Base-by-base conservation (phyloP, 805 yeast genomes). In the Sugiyamaella chiloensis region DNA sequence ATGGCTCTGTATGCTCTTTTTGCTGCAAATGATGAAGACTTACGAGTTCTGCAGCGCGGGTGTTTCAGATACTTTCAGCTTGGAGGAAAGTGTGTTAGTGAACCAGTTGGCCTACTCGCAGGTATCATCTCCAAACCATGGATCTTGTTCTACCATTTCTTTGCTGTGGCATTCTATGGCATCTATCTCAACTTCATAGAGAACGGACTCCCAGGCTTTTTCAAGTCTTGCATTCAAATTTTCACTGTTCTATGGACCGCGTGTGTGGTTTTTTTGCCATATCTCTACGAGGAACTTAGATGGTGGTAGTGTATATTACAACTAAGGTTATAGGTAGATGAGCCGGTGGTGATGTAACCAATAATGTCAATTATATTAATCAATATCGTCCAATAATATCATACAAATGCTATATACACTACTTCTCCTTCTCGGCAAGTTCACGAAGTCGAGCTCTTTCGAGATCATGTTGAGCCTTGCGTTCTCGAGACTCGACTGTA, bases 1-100 rank as follows among this genome's bases (percentile, higher is more conserved):
- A 81, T 91, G 57, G 97, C 99, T 0, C 74, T 93, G 46, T 93
- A 86, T 71, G 73, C 91, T 2, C 72, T 93, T 48, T 93, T 93
- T 67, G 95, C 96, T 3, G 99, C 97, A 14, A 87, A 87, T 55
- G 68, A 69, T 24, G 51, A 46, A 35, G 74, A 85, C 50, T 74
- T 93, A 55, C 68, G 68, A 53, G 76, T 85, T 27, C 73, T 93
- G 52, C 97, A 90, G 69, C 70, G 67, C 40, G 99, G 99, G 6
- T 93, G 99, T 67, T 88, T 89, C 75, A 71, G 72, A 48, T 93
- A 93, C 68, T 88, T 93, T 74, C 69, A 75, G 62, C 74, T 78
- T 44, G 99, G 98, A 35, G 97, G 97, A 19, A 80, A 73, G 44
- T 84, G 89, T 60, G 79, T 87, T 16, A 63, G 68, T 17, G 84